phyloP scores from a whole-genome alignment of 139 green algal species.

The Chlorella sp. region DNA sequence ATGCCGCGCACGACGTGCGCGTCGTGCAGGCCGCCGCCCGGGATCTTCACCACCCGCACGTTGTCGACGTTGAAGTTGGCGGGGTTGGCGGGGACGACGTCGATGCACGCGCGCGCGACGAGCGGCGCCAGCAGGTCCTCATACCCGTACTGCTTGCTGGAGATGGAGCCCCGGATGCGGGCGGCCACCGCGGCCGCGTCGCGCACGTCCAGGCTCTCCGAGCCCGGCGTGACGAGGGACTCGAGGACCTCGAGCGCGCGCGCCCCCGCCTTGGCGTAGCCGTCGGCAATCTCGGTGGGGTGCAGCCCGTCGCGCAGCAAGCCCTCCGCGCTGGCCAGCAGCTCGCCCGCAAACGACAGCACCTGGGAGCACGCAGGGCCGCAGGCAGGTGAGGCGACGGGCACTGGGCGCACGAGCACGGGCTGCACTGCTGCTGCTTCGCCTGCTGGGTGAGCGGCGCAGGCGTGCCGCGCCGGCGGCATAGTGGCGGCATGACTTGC shows the following conservation, averaged over 20 bases:
- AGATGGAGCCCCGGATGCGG: conserved; percentile 80
- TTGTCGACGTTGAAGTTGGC: conserved; percentile 99
- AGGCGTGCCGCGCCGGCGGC: too few relatives aligned
- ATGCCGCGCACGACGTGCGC: conserved; percentile 82
- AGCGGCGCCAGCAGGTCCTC: conserved; percentile 85
- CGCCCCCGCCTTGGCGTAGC: conserved; percentile 85
- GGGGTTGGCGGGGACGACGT: conserved; percentile 92
- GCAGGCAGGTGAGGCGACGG: too few relatives aligned
- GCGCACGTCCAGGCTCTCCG: conserved; percentile 81
- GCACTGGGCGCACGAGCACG: too few relatives aligned
- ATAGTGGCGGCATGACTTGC: too few relatives aligned
- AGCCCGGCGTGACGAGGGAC: conserved; percentile 74
- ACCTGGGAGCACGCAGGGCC: too few relatives aligned
- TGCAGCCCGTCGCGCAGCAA: conserved; percentile 93
- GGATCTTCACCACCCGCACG: conserved; percentile 94
- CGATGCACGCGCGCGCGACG: conserved; percentile 93
- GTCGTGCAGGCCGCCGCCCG: conserved; percentile 69
- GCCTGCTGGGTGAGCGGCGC: too few relatives aligned
- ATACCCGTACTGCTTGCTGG: conserved; percentile 91
- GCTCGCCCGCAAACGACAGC: conserved; percentile 91
- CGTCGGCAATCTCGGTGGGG: conserved; percentile 92
- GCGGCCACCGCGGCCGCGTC: conserved; percentile 70
- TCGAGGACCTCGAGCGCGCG: conserved; percentile 89
- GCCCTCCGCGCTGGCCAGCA: conserved; percentile 87
- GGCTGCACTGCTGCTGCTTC: too few relatives aligned